Evolutionary conservation across 257 asterid genomes (phyloP).

Genomic region (Marsdenia floribunda): DNA sequence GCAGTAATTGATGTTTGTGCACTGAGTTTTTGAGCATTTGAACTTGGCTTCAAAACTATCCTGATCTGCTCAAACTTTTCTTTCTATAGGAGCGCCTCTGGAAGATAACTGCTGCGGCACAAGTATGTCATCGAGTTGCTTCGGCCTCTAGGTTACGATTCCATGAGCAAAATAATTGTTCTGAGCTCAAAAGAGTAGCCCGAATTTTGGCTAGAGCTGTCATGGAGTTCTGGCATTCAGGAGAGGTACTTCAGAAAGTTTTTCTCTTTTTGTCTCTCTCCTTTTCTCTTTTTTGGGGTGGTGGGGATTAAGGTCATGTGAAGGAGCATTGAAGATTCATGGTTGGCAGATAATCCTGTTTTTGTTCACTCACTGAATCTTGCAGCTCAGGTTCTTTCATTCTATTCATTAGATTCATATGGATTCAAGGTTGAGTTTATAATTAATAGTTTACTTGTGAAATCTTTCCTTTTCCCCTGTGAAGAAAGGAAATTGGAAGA

Average conservation of each 20-base stretch:
- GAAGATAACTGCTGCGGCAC: slow-evolving; percentile 74
- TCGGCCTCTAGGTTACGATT: slow-evolving; percentile 42
- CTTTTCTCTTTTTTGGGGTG: neutral
- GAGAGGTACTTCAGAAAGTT: slow-evolving; percentile 41
- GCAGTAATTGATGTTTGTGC: neutral
- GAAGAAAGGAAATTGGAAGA: neutral
- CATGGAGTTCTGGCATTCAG: slow-evolving; percentile 77
- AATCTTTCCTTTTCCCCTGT: neutral
- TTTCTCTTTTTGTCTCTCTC: neutral
- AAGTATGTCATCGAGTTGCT: slow-evolving; percentile 52
- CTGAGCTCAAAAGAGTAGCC: slow-evolving; percentile 62
- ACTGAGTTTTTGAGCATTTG: neutral
- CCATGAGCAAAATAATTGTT: slow-evolving; percentile 30
- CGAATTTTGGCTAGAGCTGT: slow-evolving; percentile 63
- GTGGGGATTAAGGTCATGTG: neutral
- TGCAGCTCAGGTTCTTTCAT: neutral
- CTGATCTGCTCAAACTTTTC: neutral
- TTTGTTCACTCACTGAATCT: neutral
- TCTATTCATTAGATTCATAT: neutral
- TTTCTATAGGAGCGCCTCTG: slow-evolving; percentile 78
- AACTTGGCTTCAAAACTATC: neutral
- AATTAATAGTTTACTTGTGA: neutral
- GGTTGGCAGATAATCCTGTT: neutral
- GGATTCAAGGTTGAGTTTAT: neutral
- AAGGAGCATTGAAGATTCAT: neutral